Evolutionary conservation across 176 grass and related monocot species (phyloP), one percentile per base, ranked within the genome.

Genomic region (Thalia dealbata): DNA sequence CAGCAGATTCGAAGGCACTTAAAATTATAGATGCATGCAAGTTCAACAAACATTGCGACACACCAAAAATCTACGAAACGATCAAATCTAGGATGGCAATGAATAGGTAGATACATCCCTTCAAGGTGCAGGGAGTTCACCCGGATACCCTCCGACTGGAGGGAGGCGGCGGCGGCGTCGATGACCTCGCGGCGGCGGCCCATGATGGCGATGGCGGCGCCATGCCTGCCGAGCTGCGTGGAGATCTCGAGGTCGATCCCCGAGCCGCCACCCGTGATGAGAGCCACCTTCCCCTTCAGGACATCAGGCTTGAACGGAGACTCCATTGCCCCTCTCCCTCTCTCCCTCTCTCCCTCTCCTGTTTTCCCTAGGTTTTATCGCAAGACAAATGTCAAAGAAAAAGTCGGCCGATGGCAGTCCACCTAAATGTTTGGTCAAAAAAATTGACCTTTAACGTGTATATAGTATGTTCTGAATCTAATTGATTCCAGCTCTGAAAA

Each of bases 201-300:
- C 93, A 92, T 97, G 83, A 97, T 56, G 45, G 89, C 85, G 32
- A 92, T 83, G 73, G 80, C 61, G 69, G 93, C 89, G 28, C 89
- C 93, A 60, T 97, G 93, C 61, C 80, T 75, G 18, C 86, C 93
- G 52, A 97, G 82, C 78, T 92, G 93, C 22, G 73, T 19, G 52
- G 82, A 78, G 21, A 97, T 86, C 84, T 97, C 89, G 76, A 92
- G 90, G 63, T 89, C 85, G 72, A 92, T 92, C 52, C 89, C 89
- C 58, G 93, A 97, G 69, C 89, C 93, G 5, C 93, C 93, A 43
- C 93, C 93, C 9, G 93, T 97, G 44, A 97, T 75, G 52, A 92
- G 78, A 75, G 85, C 93, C 71, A 78, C 87, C 82, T 97, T 89
- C 19, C 89, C 89, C 73, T 71, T 88, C 14, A 96, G 73, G 29